These are phyloP conservation scores for Plasmodium falciparum DNA, from an alignment of 169 alveolate genomes.

Conservation along the genomic window DNA sequence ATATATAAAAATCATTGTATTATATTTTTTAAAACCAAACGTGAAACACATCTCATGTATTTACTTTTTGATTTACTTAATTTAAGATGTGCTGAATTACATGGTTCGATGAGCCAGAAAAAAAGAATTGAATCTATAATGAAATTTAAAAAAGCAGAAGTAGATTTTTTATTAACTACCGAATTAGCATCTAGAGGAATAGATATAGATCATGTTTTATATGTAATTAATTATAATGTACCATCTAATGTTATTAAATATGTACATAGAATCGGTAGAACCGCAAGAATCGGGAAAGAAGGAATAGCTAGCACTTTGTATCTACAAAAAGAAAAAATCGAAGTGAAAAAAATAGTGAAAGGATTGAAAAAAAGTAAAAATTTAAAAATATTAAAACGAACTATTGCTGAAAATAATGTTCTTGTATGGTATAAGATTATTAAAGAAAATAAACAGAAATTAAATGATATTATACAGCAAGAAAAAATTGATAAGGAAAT, in stretches of 20 bases:
- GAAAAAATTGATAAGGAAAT: slow-evolving; percentile 85
- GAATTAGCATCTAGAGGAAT: slow-evolving; percentile 97
- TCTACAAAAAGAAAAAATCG: slow-evolving; percentile 91
- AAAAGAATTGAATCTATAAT: slow-evolving; percentile 94
- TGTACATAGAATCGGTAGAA: slow-evolving; percentile 96
- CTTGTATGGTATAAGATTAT: slow-evolving; percentile 73
- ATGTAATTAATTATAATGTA: slow-evolving; percentile 93
- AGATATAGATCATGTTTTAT: slow-evolving; percentile 93
- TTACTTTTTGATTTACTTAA: slow-evolving; percentile 89
- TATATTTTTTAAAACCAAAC: slow-evolving; percentile 92
- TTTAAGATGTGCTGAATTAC: slow-evolving; percentile 93
- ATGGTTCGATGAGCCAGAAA: slow-evolving; percentile 95
- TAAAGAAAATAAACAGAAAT: slow-evolving; percentile 80
- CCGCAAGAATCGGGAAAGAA: slow-evolving; percentile 94
- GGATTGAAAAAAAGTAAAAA: slow-evolving; percentile 75
- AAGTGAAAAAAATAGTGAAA: slow-evolving; percentile 85
- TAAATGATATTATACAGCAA: slow-evolving; percentile 80
- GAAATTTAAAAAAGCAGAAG: slow-evolving; percentile 90
- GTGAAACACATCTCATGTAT: slow-evolving; percentile 92
- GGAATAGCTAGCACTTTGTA: slow-evolving; percentile 94
- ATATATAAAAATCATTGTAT: slow-evolving; percentile 83
- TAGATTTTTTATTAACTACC: slow-evolving; percentile 93
- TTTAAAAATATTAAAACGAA: slow-evolving; percentile 41
- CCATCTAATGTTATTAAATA: slow-evolving; percentile 94
- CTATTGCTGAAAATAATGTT: slow-evolving; percentile 76